These are phyloP conservation scores for Nakaseomyces delphensis DNA, from an alignment of 1,139 yeast genomes.

Conservation along the genomic window DNA sequence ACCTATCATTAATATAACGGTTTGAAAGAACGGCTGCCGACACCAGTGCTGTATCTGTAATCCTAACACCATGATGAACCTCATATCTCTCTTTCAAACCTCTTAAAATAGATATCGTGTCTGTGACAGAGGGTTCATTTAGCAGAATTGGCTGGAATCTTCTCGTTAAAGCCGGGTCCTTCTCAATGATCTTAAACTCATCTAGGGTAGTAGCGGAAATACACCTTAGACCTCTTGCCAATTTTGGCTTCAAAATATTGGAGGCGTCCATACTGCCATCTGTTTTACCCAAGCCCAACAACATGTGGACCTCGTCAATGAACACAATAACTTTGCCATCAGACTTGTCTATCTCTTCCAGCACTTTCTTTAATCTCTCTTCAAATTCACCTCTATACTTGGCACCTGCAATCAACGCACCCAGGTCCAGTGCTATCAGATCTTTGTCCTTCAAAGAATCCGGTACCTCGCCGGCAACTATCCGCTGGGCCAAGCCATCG, in stretches of 20 bases:
- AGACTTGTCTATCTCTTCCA: slow-evolving; percentile 80
- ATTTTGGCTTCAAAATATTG: slow-evolving; percentile 82
- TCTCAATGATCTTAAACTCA: slow-evolving; percentile 83
- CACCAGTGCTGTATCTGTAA: slow-evolving; percentile 85
- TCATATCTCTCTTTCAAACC: slow-evolving; percentile 92
- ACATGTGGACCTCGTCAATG: slow-evolving; percentile 85
- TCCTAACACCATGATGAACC: slow-evolving; percentile 97
- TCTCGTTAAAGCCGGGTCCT: slow-evolving; percentile 86
- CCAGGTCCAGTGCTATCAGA: slow-evolving; percentile 71
- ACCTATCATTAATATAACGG: slow-evolving; percentile 85
- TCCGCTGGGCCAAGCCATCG: slow-evolving; percentile 93
- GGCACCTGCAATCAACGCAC: slow-evolving; percentile 87
- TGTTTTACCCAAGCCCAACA: slow-evolving; percentile 87
- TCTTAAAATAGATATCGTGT: slow-evolving; percentile 82
- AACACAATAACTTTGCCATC: slow-evolving; percentile 73
- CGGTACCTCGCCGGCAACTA: slow-evolving; percentile 86
- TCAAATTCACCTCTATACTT: slow-evolving; percentile 95
- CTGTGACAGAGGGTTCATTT: slow-evolving; percentile 86
- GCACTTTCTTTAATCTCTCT: slow-evolving; percentile 72
- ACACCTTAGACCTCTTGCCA: slow-evolving; percentile 91
- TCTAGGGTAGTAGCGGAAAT: slow-evolving; percentile 95
- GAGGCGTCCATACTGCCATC: slow-evolving; percentile 97
- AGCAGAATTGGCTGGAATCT: slow-evolving; percentile 85
- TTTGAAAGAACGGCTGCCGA: slow-evolving; percentile 89
- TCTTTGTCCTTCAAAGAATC: slow-evolving; percentile 82